phyloP scores from a whole-genome alignment of 768 basidiomycete species.

The Candolleomyces eurysporus region DNA sequence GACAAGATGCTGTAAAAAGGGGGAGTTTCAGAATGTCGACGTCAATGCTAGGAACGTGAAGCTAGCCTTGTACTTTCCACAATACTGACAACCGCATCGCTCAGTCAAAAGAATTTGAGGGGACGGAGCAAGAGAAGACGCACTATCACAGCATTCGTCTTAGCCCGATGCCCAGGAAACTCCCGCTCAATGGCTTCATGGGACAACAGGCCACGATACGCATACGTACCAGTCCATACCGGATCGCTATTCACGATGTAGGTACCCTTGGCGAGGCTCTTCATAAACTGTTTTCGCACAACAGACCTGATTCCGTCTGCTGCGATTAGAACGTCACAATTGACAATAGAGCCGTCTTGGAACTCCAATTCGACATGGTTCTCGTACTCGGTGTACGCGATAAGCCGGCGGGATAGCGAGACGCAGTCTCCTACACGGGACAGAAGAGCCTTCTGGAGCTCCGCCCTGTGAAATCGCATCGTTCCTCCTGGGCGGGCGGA shows the following conservation, averaged over 20 bases:
- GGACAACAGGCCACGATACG: slow-evolving; percentile 34
- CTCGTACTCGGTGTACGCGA: slow-evolving; percentile 25
- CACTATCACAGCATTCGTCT: slow-evolving; percentile 24
- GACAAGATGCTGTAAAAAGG: slow-evolving; percentile 40
- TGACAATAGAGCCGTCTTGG: slow-evolving; percentile 20
- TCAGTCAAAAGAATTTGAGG: background rate
- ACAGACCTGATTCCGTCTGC: slow-evolving; percentile 38
- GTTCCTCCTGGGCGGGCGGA: slow-evolving; percentile 18
- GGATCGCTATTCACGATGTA: slow-evolving; percentile 22
- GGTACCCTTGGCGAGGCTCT: background rate
- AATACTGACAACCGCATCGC: slow-evolving; percentile 19
- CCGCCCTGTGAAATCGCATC: slow-evolving; percentile 38
- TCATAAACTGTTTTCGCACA: slow-evolving; percentile 15
- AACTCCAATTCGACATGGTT: slow-evolving; percentile 23
- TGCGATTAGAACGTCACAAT: slow-evolving; percentile 36
- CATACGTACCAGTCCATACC: slow-evolving; percentile 32
- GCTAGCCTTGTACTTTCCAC: slow-evolving; percentile 28
- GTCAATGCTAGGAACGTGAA: background rate
- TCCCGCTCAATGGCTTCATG: slow-evolving; percentile 17
- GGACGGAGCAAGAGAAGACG: background rate
- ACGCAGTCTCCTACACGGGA: slow-evolving; percentile 18
- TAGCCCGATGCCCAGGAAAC: slow-evolving; percentile 29
- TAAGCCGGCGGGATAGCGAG: slow-evolving; percentile 39
- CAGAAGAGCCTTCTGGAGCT: slow-evolving; percentile 43
- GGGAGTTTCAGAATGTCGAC: background rate